These are phyloP conservation scores for Exophiala sideris DNA, from an alignment of 2,329 filamentous ascomycete species.

Conservation along the genomic window DNA sequence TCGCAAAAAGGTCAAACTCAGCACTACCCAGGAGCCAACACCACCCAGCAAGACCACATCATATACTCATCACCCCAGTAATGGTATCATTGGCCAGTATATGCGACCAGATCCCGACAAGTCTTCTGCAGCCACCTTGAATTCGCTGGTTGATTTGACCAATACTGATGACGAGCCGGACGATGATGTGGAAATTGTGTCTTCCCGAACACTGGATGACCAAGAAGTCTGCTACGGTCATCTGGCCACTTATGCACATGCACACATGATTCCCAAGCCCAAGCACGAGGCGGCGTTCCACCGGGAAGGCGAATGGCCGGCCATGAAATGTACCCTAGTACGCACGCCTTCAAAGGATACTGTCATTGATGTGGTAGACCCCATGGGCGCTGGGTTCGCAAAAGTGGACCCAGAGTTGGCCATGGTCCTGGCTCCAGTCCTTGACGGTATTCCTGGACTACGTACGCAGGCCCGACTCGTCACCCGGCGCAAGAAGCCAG, in stretches of 20 bases:
- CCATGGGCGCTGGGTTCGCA: conserved; percentile 69
- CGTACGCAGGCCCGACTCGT: conserved; percentile 70
- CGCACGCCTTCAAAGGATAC: conserved; percentile 35
- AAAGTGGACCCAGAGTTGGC: conserved; percentile 68
- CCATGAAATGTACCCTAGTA: conserved; percentile 24
- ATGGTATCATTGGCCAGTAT: conserved; percentile 61
- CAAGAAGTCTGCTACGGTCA: conserved; percentile 29
- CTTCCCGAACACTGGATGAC: conserved; percentile 17
- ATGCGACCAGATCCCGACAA: conserved; percentile 59
- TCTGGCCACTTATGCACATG: conserved; percentile 21
- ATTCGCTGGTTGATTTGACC: conserved; percentile 37
- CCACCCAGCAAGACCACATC: conserved; percentile 2
- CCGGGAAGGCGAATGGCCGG: conserved; percentile 24
- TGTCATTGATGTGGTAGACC: conserved; percentile 70
- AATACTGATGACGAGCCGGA: conserved; percentile 33
- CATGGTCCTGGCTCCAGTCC: conserved; percentile 64
- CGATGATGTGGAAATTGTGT: conserved; percentile 49
- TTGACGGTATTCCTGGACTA: conserved; percentile 67
- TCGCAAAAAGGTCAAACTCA: conserved; percentile 63
- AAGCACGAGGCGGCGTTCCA: conserved; percentile 14
- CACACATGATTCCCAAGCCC: conserved; percentile 27
- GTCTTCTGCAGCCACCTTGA: conserved; percentile 50
- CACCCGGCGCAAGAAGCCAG: conserved; percentile 58
- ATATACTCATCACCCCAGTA: conserved; percentile 46
- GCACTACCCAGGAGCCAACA: conserved; percentile 27